Evolutionary conservation across 2,329 filamentous ascomycete species (phyloP), one percentile per base, ranked within the genome.

Genomic region (Fusarium sp.): DNA sequence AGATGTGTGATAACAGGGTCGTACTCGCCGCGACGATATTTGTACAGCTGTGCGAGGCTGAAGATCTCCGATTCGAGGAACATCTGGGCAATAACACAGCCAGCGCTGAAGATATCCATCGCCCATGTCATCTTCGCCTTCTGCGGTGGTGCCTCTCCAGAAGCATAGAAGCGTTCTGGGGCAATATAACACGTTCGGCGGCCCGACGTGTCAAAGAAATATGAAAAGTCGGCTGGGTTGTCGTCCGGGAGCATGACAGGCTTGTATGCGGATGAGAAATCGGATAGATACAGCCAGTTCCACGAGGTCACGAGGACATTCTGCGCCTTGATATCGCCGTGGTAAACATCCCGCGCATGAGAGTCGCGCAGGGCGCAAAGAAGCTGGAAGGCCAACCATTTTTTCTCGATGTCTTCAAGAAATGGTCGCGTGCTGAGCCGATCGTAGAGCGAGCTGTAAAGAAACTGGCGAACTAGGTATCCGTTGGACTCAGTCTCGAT

Each of bases 271-370:
- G 95, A 94, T 6, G 95, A 97, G 78, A 98, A 99, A 79, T 99
- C 96, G n/a, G 95, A 91, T 38, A 99, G 86, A 78, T 98, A 99
- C 3, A 99, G 86, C 96, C 97, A 99, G 82, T 98, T 98, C 96
- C 96, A 99, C 8, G 96, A 98, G 0, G 96, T 99, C 51, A 99
- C 95, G 48, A 99, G 84, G 36, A 97, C 90, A 75, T 99, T 99
- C 80, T 99, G 95, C 2, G 95, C 96, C 84, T 99, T 99, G 83
- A 99, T 98, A 77, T 99, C 97, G 60, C 96, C 97, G 78, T 99
- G 96, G 78, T 95, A 98, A 52, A 99, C 86, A 74, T 97, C 93
- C 46, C 92, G 88, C 28, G 92, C 86, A 79, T 99, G 96, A 74
- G 94, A 98, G 80, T 99, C 97, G 58, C 95, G 90, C 61, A 99